Base-by-base conservation (phyloP, 202 grass and related monocot species). In the Cymbopogon flexuosus region DNA sequence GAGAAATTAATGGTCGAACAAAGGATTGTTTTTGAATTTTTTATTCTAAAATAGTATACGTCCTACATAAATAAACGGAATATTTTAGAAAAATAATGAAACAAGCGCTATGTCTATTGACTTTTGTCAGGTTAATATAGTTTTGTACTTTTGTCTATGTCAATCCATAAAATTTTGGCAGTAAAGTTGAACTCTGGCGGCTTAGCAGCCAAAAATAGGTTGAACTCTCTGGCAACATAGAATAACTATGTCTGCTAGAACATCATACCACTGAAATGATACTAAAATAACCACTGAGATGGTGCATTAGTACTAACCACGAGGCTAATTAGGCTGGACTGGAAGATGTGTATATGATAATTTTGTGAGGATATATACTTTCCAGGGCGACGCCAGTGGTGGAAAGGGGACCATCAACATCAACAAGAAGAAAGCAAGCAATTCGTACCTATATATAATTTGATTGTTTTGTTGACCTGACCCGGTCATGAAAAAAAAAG, bases 401-500 rank as follows among this genome's bases (percentile, higher is more conserved):
- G n/a, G n/a, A n/a, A n/a, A n/a, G n/a, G n/a, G n/a, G n/a, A n/a
- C n/a, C n/a, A n/a, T n/a, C n/a, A n/a, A n/a, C n/a, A n/a, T n/a
- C n/a, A n/a, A n/a, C n/a, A n/a, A n/a, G n/a, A n/a, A n/a, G 4
- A 84, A 69, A 68, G 68, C 24, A 57, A 66, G 40, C 34, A 24
- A 27, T 3, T 9, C 23, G 12, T 77, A 33, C 73, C 65, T 14
- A 24, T 45, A 49, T 30, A 49, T 0, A 45, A 37, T 21, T 72
- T 35, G 4, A 23, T 60, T 62, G 46, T 41, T 10, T 10, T 79
- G 69, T 42, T 79, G 80, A 84, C 74, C 73, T 73, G 29, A 47
- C 49, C 61, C 3, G 21, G 75, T 79, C 73, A 10, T 14, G 27
- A 65, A 43, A 37, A 76, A 37, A 12, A 40, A 10, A 40, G 1